phyloP scores from a whole-genome alignment of 1,284 basidiomycete species.

The Cutaneotrichosporon sp. region DNA sequence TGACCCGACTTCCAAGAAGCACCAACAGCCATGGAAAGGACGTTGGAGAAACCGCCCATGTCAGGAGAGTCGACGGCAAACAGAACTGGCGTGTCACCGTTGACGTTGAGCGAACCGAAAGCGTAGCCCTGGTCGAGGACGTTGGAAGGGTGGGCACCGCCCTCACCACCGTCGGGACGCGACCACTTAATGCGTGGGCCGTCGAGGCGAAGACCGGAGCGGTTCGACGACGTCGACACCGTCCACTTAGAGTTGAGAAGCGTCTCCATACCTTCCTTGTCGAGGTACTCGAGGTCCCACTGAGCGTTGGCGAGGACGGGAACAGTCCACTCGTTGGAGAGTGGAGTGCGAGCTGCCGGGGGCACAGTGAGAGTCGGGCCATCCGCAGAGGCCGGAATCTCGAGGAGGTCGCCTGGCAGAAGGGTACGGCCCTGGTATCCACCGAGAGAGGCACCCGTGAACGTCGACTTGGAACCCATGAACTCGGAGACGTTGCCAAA shows the following conservation, averaged over 20 bases:
- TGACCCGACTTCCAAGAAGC: conserved; percentile 45
- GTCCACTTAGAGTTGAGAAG: conserved; percentile 44
- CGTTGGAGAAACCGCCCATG: conserved; percentile 33
- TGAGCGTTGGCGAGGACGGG: conserved; percentile 25
- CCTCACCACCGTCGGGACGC: conserved; percentile 64
- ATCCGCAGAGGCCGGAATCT: conserved; percentile 9
- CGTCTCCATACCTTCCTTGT: conserved; percentile 28
- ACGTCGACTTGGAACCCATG: conserved; percentile 58
- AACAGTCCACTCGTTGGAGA: conserved; percentile 24
- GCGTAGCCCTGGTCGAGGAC: conserved; percentile 69
- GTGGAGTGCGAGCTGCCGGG: conserved; percentile 15
- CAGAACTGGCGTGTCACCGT: conserved; percentile 69
- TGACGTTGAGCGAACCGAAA: conserved; percentile 61
- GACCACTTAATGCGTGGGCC: conserved; percentile 62
- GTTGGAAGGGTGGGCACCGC: conserved; percentile 70
- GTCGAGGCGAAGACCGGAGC: conserved; percentile 49
- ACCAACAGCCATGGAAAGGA: conserved; percentile 20
- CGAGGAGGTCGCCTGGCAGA: conserved; percentile 52
- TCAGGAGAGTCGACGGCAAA: conserved; percentile 36
- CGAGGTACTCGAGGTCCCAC: conserved; percentile 29
- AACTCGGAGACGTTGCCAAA: conserved; percentile 61
- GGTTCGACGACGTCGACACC: conserved; percentile 44
- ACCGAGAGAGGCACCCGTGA: conserved; percentile 37
- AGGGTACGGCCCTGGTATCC: conserved; percentile 58
- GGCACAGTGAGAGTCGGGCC: conserved; percentile 15